A percentile compares a stretch with the other conserved stretches of the same genome.
Conservation (phyloP, 495 filamentous ascomycete genomes). For the Tuber umbilicatum region DNA sequence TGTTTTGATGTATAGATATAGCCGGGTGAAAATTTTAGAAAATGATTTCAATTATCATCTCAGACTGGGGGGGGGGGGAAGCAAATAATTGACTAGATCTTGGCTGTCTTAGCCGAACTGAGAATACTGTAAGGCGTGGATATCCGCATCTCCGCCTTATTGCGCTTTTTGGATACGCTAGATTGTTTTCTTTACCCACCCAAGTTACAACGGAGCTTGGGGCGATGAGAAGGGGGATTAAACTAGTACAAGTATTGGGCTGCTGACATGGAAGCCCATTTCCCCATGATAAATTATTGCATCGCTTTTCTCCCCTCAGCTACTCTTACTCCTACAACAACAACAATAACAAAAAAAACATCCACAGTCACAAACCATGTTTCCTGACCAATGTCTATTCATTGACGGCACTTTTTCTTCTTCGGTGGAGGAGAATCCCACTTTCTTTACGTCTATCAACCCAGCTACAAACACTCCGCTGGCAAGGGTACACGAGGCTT, state of each 20-base stretch:
- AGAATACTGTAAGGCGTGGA: background rate
- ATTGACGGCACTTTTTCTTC: background rate
- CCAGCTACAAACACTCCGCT: constrained; percentile 60
- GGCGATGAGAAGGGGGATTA: background rate
- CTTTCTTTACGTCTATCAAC: constrained; percentile 56
- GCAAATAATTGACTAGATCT: background rate
- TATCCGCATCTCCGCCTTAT: background rate
- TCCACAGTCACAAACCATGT: background rate
- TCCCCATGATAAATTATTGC: background rate
- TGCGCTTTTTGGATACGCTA: background rate
- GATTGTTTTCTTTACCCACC: background rate
- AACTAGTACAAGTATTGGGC: background rate
- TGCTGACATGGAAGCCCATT: background rate
- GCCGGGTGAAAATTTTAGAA: no score
- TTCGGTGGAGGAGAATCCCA: background rate
- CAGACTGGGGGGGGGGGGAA: background rate
- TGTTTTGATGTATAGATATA: no score
- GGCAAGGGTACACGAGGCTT: constrained; percentile 59
- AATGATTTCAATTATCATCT: background rate
- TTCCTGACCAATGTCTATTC: background rate
- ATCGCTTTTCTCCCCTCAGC: background rate
- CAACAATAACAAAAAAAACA: background rate
- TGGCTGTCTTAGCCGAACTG: background rate
- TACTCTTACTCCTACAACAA: background rate
- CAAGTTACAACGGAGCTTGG: background rate